Evolutionary conservation across 805 yeast species (phyloP).

Genomic region (Metschnikowia cubensis): DNA sequence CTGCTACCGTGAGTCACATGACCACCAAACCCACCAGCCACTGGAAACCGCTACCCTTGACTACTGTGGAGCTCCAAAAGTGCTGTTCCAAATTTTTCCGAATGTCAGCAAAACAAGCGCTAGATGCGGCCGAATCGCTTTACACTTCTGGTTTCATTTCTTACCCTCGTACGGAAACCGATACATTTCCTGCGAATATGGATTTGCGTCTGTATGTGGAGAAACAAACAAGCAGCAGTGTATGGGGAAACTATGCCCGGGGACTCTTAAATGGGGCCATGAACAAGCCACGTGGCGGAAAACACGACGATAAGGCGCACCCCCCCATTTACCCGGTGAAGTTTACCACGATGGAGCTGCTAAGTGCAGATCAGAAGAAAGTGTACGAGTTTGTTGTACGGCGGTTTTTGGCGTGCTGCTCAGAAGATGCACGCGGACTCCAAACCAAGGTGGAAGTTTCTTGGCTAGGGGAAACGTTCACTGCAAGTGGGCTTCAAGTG

Average conservation of each 20-base stretch:
- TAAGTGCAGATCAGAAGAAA: constrained; percentile 48
- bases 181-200: constrained; percentile 73
- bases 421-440: constrained; percentile 82
- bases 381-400: constrained; percentile 86
- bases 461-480: constrained; percentile 79
- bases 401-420: constrained; percentile 87
- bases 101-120: constrained; percentile 73
- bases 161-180: constrained; percentile 98
- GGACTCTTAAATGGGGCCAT: constrained; percentile 33
- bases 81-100: constrained; percentile 73
- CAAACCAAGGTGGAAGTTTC: constrained; percentile 55
- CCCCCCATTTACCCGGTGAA: constrained; percentile 94
- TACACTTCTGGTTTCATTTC: constrained; percentile 85
- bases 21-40: constrained; percentile 64
- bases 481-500: constrained; percentile 71
- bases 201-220: constrained; percentile 58
- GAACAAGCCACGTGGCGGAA: constrained; percentile 72
- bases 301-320: constrained; percentile 90
- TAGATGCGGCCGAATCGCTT: constrained; percentile 75
- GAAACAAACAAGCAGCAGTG: constrained; percentile 51
- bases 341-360: constrained; percentile 31
- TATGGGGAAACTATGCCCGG: constrained; percentile 74
- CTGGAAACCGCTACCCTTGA: constrained; percentile 83
- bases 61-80: constrained; percentile 91
- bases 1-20: constrained; percentile 50